Evolutionary conservation across 192 early-diverging fungal species (phyloP).

Genomic region (Lunasporangiospora selenospora): DNA sequence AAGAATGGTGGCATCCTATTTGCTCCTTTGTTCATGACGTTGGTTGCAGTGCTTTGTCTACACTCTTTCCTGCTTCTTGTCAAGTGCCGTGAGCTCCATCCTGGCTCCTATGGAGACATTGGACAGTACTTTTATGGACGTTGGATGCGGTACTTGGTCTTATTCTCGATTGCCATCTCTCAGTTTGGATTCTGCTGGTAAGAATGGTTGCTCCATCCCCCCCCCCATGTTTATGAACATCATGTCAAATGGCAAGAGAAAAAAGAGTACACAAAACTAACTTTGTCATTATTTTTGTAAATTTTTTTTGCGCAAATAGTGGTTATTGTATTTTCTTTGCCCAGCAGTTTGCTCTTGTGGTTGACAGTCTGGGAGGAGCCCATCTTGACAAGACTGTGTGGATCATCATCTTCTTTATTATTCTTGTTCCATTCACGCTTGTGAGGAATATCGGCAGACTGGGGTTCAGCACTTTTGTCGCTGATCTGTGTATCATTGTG

Average conservation of each 20-base stretch:
- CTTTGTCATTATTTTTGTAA: background rate
- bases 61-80: constrained; percentile 71
- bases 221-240: background rate
- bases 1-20: constrained; percentile 76
- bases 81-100: constrained; percentile 63
- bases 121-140: constrained; percentile 66
- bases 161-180: constrained; percentile 71
- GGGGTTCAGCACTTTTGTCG: constrained; percentile 76
- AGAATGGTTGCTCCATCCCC: constrained; percentile 8
- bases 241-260: background rate
- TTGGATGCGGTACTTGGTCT: constrained; percentile 68
- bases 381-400: constrained; percentile 64
- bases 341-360: constrained; percentile 77
- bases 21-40: constrained; percentile 62
- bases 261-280: background rate
- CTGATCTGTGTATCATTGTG: constrained; percentile 86
- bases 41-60: constrained; percentile 66
- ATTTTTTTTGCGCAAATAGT: constrained; percentile 29
- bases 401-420: constrained; percentile 70
- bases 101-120: constrained; percentile 77
- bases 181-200: constrained; percentile 88
- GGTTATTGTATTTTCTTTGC: constrained; percentile 87
- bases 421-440: constrained; percentile 83
- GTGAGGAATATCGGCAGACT: constrained; percentile 87
- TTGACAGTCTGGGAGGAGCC: constrained; percentile 72